Conservation (phyloP, 2,329 filamentous ascomycete genomes). For the Stagonosporopsis vannaccii region DNA sequence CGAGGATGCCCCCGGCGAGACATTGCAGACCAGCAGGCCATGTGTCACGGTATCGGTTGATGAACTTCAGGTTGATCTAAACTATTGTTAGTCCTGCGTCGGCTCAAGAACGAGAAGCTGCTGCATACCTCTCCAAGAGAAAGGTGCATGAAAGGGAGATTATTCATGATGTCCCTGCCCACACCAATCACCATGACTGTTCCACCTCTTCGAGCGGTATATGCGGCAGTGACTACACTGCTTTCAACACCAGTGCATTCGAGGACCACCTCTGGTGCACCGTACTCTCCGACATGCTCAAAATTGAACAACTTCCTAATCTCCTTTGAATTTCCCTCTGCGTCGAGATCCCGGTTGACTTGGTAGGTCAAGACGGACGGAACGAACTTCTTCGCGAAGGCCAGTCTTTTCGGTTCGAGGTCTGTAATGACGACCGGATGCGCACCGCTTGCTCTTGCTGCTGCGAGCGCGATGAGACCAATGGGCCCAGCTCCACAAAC, state of each 20-base stretch:
- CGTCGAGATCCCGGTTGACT: conserved; percentile 55
- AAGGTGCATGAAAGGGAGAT: conserved; percentile 71
- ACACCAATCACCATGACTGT: conserved; percentile 71
- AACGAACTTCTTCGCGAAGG: conserved; percentile 65
- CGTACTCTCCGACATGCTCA: conserved; percentile 57
- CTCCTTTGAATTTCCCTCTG: conserved; percentile 59
- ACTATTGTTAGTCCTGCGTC: background rate
- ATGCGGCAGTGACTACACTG: conserved; percentile 67
- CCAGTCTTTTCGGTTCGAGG: conserved; percentile 63
- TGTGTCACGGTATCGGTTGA: conserved; percentile 73
- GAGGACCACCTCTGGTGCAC: conserved; percentile 64
- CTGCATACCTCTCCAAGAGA: conserved; percentile 64
- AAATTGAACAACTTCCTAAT: conserved; percentile 63
- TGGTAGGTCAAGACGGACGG: conserved; percentile 63
- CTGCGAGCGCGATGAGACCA: conserved; percentile 67
- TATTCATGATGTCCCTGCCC: conserved; percentile 68
- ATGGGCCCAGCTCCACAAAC: conserved; percentile 66
- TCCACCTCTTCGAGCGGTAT: conserved; percentile 64
- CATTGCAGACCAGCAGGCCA: conserved; percentile 72
- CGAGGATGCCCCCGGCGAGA: conserved; percentile 65
- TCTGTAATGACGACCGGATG: conserved; percentile 71
- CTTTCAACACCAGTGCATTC: conserved; percentile 73
- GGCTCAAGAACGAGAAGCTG: background rate
- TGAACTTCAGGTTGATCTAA: conserved; percentile 72
- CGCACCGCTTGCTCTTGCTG: conserved; percentile 68